Base-by-base conservation (phyloP, 441 rosid species). In the Gossypium trilobum region DNA sequence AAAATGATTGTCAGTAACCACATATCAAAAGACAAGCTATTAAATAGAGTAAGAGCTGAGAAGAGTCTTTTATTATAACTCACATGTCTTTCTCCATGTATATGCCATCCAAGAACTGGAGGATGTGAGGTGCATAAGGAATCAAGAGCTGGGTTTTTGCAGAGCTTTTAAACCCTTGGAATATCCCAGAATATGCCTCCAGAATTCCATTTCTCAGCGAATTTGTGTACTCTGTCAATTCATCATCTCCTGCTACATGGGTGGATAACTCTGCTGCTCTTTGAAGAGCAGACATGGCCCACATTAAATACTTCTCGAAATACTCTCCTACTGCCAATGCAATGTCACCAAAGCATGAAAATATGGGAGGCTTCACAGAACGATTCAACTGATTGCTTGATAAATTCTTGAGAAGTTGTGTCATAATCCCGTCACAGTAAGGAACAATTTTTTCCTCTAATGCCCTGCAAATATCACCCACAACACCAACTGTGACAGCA, bases 41-140 rank as follows among this genome's bases (percentile, higher is more conserved):
- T 0, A 13, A 10, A 7, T 36, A 2, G 52, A 71, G 36, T 0
- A 22, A 54, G 55, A 42, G 19, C 50, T 13, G 0, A 5, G 3
- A n/a, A 50, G 13, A 1, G 62, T 2, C 9, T 50, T 60, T 54
- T 22, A 57, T 31, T 0, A 57, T 5, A 71, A 60, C 90, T 85
- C 80, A 89, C 91, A 89, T 89, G 87, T 89, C 87, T 81, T 86
- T 89, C 82, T 82, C 91, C 82, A 82, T 77, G 81, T 89, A 86
- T 73, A 89, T 76, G 65, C 94, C 83, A 78, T 89, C 91, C 78
- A 89, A 74, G 79, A 89, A 89, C 78, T 86, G 90, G 52, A 89
- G 87, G 73, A 87, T 77, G 31, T 87, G 90, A 17, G 88, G 84
- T 0, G 89, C 94, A 48, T 77, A 85, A 22, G 94, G 86, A 79